Percentiles rank a stretch among this genome's conserved stretches.
Conservation (phyloP, 2,329 filamentous ascomycete species). For the Phaeosphaeria sp. region DNA sequence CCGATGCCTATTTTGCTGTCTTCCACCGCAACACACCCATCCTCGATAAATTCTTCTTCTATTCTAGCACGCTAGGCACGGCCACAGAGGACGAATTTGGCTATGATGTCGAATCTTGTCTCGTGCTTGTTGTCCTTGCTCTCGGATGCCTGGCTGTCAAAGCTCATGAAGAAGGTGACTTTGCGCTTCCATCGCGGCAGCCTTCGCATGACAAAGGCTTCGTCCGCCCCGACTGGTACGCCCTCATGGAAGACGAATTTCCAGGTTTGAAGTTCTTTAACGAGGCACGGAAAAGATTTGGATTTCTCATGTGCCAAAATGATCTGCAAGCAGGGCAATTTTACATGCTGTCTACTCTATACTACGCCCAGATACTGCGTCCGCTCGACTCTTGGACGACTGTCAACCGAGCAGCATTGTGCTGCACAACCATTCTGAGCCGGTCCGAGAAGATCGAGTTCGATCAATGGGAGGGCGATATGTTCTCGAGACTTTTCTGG, state of each 20-base stretch:
- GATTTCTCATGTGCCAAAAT: conserved; percentile 58
- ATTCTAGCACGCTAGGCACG: conserved; percentile 56
- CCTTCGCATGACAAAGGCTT: conserved; percentile 22
- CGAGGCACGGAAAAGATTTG: conserved; percentile 59
- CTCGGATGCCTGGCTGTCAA: conserved; percentile 59
- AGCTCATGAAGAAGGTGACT: conserved; percentile 58
- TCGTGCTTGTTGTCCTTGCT: conserved; percentile 59
- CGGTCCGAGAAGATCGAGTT: conserved; percentile 52
- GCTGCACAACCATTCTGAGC: conserved; percentile 57
- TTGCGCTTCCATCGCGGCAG: conserved; percentile 49
- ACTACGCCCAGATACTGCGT: conserved; percentile 60
- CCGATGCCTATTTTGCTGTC: conserved; percentile 61
- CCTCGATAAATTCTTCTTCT: conserved; percentile 60
- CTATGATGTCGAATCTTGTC: conserved; percentile 59
- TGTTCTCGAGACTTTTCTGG: conserved; percentile 64
- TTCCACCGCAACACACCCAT: conserved; percentile 62
- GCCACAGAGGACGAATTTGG: conserved; percentile 60
- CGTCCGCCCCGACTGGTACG: conserved; percentile 43
- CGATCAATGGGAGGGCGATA: conserved; percentile 62
- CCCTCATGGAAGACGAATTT: conserved; percentile 45
- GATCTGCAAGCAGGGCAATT: conserved; percentile 60
- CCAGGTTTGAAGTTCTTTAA: conserved; percentile 61
- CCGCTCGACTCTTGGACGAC: conserved; percentile 62
- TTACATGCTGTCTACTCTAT: conserved; percentile 59
- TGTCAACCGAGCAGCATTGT: conserved; percentile 59